Percentiles rank a stretch among this genome's conserved stretches.
These are phyloP conservation scores for Calocybe cyanea DNA, from an alignment of 768 basidiomycete species.

Conservation along the genomic window DNA sequence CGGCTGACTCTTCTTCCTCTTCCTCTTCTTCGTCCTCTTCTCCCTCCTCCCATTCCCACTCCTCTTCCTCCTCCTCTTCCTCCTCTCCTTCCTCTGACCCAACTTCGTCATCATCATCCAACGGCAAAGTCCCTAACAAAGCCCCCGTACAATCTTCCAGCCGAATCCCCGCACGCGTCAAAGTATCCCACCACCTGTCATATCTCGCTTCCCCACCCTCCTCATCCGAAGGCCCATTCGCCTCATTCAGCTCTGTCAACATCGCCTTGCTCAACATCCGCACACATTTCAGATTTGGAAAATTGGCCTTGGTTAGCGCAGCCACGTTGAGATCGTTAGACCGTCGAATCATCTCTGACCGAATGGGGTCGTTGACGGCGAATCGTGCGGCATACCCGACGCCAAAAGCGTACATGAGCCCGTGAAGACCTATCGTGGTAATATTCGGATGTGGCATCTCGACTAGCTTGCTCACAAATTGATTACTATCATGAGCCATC, in stretches of 20 bases:
- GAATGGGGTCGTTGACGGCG: slow-evolving; percentile 38
- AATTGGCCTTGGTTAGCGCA: slow-evolving; percentile 48
- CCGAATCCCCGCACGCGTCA: slow-evolving; percentile 43
- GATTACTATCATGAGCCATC: slow-evolving; percentile 13
- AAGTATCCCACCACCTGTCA: slow-evolving; percentile 66
- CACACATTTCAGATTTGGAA: slow-evolving; percentile 58
- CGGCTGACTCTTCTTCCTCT: slow-evolving; percentile 11
- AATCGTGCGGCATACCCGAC: slow-evolving; percentile 49
- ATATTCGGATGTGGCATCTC: slow-evolving; percentile 55
- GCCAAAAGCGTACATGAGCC: slow-evolving; percentile 66
- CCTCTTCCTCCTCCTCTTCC: slow-evolving; percentile 27
- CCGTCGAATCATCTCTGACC: slow-evolving; percentile 41
- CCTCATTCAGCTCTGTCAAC: slow-evolving; percentile 54
- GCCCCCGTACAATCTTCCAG: slow-evolving; percentile 78
- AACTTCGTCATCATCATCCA: slow-evolving; percentile 24
- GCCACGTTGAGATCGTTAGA: slow-evolving; percentile 67
- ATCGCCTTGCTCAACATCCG: slow-evolving; percentile 55
- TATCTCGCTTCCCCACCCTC: slow-evolving; percentile 46
- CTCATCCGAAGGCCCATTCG: slow-evolving; percentile 42
- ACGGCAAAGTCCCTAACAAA: slow-evolving; percentile 49
- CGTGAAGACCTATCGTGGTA: slow-evolving; percentile 63
- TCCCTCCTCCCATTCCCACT: slow-evolving; percentile 28
- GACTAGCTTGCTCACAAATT: slow-evolving; percentile 37
- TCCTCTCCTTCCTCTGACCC: slow-evolving; percentile 22
- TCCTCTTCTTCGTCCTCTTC: slow-evolving; percentile 22